Conservation (phyloP, 2,329 filamentous ascomycete genomes). For the Nemania sp. region DNA sequence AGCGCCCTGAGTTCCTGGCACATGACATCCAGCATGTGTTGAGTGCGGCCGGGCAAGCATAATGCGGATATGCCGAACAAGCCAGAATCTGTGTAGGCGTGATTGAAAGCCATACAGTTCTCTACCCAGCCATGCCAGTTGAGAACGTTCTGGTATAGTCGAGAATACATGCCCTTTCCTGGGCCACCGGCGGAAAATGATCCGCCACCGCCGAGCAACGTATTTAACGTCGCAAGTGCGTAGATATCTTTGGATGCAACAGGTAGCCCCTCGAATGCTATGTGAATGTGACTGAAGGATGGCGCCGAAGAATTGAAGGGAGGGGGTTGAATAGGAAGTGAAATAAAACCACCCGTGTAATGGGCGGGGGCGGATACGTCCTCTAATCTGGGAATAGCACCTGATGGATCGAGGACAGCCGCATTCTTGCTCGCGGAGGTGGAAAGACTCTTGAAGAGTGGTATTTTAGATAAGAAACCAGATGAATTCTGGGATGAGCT, state of each 20-base stretch:
- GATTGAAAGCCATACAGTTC: slow-evolving; percentile 93
- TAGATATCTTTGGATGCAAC: slow-evolving; percentile 93
- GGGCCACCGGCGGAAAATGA: slow-evolving; percentile 96
- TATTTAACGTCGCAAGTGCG: slow-evolving; percentile 92
- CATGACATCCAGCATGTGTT: slow-evolving; percentile 91
- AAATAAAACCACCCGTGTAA: slow-evolving; percentile 93
- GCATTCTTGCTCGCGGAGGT: slow-evolving; percentile 69
- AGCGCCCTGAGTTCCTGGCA: slow-evolving; percentile 84
- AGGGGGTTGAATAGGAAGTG: slow-evolving; percentile 77
- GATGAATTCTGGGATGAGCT: slow-evolving; percentile 52
- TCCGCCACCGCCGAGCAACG: slow-evolving; percentile 90
- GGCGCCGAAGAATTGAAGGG: slow-evolving; percentile 77
- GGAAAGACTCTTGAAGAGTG: slow-evolving; percentile 87
- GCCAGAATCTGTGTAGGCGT: slow-evolving; percentile 93
- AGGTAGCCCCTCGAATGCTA: slow-evolving; percentile 92
- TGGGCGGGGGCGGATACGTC: slow-evolving; percentile 69
- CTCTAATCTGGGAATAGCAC: slow-evolving; percentile 48
- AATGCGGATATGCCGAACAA: slow-evolving; percentile 91
- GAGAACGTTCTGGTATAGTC: slow-evolving; percentile 94
- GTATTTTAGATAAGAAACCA: slow-evolving; percentile 77
- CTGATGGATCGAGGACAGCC: slow-evolving; percentile 54
- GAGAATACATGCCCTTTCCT: slow-evolving; percentile 98
- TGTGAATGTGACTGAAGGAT: slow-evolving; percentile 86
- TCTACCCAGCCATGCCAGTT: slow-evolving; percentile 99
- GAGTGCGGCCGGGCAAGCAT: slow-evolving; percentile 77